Percentiles rank a stretch among this genome's conserved stretches.
Evolutionary conservation across 441 rosid genomes (phyloP).

Genomic region (Pelargonium myrrhifolium): DNA sequence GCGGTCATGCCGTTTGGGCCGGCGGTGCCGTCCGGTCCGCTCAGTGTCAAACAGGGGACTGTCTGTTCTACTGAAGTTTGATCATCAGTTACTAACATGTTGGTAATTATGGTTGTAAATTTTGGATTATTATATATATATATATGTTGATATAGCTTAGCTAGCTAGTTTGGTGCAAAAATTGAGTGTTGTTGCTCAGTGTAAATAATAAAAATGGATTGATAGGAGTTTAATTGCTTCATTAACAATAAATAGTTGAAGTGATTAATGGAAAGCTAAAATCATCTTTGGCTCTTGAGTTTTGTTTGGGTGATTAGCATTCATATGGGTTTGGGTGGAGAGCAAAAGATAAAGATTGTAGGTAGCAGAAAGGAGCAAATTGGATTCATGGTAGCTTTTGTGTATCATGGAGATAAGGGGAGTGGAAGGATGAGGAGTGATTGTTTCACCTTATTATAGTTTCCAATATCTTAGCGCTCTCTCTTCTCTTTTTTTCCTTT

Average conservation of each 20-base stretch:
- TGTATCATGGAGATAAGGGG: not conserved
- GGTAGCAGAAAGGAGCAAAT: too few relatives aligned
- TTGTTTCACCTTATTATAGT: constrained; percentile 7
- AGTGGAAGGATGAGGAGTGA: constrained; percentile 10
- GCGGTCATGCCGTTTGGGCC: constrained; percentile 50
- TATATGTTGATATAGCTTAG: not conserved
- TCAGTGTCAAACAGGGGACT: constrained; percentile 37
- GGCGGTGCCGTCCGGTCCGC: constrained; percentile 29
- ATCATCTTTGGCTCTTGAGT: too few relatives aligned
- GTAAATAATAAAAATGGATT: not conserved
- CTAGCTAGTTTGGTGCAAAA: not conserved
- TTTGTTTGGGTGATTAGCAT: too few relatives aligned
- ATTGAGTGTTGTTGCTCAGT: not conserved
- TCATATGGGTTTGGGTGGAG: not conserved
- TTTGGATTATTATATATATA: not conserved
- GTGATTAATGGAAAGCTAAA: too few relatives aligned
- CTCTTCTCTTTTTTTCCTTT: too few relatives aligned
- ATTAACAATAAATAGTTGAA: too few relatives aligned
- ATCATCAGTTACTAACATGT: constrained; percentile 8
- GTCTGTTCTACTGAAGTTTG: constrained; percentile 45
- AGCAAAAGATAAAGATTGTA: not conserved
- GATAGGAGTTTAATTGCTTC: not conserved
- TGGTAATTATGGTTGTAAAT: not conserved
- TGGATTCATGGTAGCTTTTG: too few relatives aligned
- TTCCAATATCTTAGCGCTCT: too few relatives aligned